These are phyloP conservation scores for Pseudotulostoma volvatum DNA, from an alignment of 495 filamentous ascomycete species.

Conservation along the genomic window DNA sequence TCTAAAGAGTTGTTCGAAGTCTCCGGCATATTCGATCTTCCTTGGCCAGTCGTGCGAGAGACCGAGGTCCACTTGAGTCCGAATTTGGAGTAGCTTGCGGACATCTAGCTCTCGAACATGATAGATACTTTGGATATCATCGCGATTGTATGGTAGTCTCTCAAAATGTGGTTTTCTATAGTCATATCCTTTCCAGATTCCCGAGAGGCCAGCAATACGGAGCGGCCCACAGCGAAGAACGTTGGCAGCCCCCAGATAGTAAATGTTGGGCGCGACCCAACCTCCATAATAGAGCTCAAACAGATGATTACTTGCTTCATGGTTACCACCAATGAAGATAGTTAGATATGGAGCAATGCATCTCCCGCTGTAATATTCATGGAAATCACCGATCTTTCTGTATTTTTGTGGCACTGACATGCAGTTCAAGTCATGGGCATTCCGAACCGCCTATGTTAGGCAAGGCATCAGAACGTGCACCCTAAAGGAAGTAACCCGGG, in stretches of 20 bases:
- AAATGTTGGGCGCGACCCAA: conserved; percentile 94
- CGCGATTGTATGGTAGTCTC: conserved; percentile 61
- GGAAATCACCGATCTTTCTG: conserved; percentile 72
- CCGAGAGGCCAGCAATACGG: conserved; percentile 78
- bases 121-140: conserved; percentile 64
- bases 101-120: conserved; percentile 83
- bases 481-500: background rate
- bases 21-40: conserved; percentile 57
- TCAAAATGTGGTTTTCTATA: conserved; percentile 71
- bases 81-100: conserved; percentile 72
- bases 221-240: conserved; percentile 66
- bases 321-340: conserved; percentile 85
- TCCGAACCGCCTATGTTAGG: conserved; percentile 59
- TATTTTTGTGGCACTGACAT: conserved; percentile 80
- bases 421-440: conserved; percentile 67
- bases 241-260: conserved; percentile 85
- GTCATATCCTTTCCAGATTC: conserved; percentile 82
- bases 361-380: conserved; percentile 74
- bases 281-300: conserved; percentile 91
- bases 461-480: conserved; percentile 3
- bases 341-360: conserved; percentile 72
- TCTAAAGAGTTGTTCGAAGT: conserved; percentile 43
- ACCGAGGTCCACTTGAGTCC: conserved; percentile 72
- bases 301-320: conserved; percentile 75
- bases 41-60: conserved; percentile 92